Evolutionary conservation across 2,329 filamentous ascomycete genomes (phyloP).

Genomic region (Emericellopsis cladophorae): DNA sequence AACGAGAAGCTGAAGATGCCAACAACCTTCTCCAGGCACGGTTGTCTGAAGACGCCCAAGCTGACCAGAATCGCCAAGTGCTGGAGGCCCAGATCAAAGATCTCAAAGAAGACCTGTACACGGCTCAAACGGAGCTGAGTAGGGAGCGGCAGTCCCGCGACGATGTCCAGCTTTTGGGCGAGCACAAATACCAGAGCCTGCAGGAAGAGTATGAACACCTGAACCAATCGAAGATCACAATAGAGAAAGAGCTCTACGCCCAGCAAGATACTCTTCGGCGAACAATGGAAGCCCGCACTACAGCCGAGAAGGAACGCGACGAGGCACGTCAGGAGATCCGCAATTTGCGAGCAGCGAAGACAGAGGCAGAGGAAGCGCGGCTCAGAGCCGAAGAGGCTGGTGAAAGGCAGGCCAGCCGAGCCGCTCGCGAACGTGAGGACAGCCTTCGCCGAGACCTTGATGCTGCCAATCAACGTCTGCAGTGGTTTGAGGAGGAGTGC

Average conservation of each 20-base stretch:
- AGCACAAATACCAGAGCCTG: constrained; percentile 74
- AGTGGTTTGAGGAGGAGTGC: constrained; percentile 70
- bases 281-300: constrained; percentile 66
- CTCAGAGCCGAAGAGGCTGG: constrained; percentile 69
- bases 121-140: constrained; percentile 78
- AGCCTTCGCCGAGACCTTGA: constrained; percentile 71
- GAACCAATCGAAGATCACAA: constrained; percentile 91
- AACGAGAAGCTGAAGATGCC: constrained; percentile 80
- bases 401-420: constrained; percentile 64
- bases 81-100: constrained; percentile 80
- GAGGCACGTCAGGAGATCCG: constrained; percentile 80
- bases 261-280: constrained; percentile 86
- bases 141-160: constrained; percentile 87
- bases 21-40: constrained; percentile 78
- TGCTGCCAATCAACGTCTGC: constrained; percentile 60
- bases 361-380: constrained; percentile 74
- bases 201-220: constrained; percentile 76
- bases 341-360: constrained; percentile 68
- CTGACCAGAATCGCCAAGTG: constrained; percentile 66
- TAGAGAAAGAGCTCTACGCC: constrained; percentile 94
- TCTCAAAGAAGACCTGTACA: constrained; percentile 74
- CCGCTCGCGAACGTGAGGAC: constrained; percentile 69
- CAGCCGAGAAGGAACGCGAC: constrained; percentile 77
- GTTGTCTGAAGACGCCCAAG: constrained; percentile 79
- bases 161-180: constrained; percentile 79